A percentile compares a stretch with the other conserved stretches of the same genome.
phyloP scores from a whole-genome alignment of 805 yeast genomes.

The Lipomyces oligophaga region DNA sequence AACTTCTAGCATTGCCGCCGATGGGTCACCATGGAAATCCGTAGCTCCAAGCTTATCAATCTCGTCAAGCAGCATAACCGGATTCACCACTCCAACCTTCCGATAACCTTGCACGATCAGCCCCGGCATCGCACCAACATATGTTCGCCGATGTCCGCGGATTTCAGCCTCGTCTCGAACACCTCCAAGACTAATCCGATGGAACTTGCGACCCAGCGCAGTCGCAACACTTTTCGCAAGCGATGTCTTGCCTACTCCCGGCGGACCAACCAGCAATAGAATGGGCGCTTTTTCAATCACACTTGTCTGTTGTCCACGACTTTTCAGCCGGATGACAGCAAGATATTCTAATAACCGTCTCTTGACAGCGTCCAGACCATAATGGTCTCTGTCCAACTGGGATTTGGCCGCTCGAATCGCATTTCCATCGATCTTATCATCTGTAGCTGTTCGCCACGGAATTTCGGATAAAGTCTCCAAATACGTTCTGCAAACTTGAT shows the following conservation, averaged over 20 bases:
- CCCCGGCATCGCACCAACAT: constrained; percentile 92
- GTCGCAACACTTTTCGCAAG: constrained; percentile 77
- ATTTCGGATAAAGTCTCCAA: constrained; percentile 42
- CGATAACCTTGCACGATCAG: constrained; percentile 70
- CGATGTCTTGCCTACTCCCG: constrained; percentile 90
- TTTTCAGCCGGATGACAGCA: constrained; percentile 65
- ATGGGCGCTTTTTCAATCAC: constrained; percentile 55
- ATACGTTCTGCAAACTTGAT: constrained; percentile 42
- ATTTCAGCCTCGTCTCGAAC: constrained; percentile 84
- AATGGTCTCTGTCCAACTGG: constrained; percentile 72
- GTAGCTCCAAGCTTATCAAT: constrained; percentile 73
- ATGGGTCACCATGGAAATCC: constrained; percentile 73
- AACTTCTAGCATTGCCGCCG: constrained; percentile 83
- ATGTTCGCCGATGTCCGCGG: constrained; percentile 85
- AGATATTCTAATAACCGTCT: constrained; percentile 72
- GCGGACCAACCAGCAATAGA: constrained; percentile 80
- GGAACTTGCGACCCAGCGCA: constrained; percentile 69
- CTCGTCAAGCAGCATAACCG: constrained; percentile 78
- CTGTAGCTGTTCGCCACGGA: constrained; percentile 38
- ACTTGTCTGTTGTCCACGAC: constrained; percentile 17
- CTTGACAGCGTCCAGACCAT: constrained; percentile 70
- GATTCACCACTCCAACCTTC: constrained; percentile 73
- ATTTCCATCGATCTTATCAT: constrained; percentile 30
- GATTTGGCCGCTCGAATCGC: constrained; percentile 52
- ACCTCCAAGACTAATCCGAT: constrained; percentile 81